Evolutionary conservation across 306 rosid species (phyloP).

Genomic region (Arachis hypogaea): DNA sequence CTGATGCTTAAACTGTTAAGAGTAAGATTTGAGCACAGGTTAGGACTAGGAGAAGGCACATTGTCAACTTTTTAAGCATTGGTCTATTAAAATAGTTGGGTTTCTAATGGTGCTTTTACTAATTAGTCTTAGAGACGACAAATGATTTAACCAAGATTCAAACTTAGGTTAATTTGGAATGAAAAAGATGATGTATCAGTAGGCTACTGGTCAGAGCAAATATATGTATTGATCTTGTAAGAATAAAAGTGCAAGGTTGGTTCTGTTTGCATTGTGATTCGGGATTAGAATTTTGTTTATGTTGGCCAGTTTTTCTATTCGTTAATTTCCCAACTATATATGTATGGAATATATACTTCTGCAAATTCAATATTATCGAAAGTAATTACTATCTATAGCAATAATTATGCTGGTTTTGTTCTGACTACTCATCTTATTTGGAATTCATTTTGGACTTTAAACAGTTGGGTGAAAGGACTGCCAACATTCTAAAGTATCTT

Average conservation of each 20-base stretch:
- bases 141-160: background rate
- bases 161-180: background rate
- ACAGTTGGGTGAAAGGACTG: conserved; percentile 85
- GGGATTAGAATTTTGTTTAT: background rate
- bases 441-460: conserved; percentile 38
- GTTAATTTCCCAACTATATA: background rate
- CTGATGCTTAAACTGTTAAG: background rate
- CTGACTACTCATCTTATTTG: conserved; percentile 28
- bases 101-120: background rate
- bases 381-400: background rate
- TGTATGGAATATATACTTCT: background rate
- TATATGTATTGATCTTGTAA: background rate
- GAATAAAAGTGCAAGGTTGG: background rate
- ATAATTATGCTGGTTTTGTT: conserved; percentile 14
- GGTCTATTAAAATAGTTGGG: background rate
- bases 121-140: background rate
- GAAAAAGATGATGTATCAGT: background rate
- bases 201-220: background rate
- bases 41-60: background rate
- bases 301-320: background rate
- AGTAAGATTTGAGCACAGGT: background rate
- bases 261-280: background rate
- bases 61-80: background rate
- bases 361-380: background rate
- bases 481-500: conserved; percentile 81